Evolutionary conservation across 306 rosid genomes (phyloP), one percentile per base, ranked within the genome.

Genomic region (Vigna nakashimae): DNA sequence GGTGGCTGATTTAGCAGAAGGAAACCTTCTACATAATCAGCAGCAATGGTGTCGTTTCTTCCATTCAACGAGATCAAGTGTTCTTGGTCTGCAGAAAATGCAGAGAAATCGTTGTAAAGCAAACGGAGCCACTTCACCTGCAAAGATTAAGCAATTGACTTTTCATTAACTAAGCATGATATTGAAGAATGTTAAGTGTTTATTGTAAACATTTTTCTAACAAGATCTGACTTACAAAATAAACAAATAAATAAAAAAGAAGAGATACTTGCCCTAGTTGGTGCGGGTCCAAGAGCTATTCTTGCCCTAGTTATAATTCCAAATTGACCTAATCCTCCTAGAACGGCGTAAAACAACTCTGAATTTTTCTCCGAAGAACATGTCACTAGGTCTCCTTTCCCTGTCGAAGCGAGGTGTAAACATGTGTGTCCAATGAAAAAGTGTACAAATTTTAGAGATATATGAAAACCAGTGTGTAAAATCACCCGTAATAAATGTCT

Each of bases 261-360:
- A 48, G 46, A 46, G 38, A 46, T 32, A 79, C 68, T 43, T 89
- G 79, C 99, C 93, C 88, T 92, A 0, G 55, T 82, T 2, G 96
- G 94, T 63, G 97, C 89, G 7, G 91, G 78, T 1, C 77, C 84
- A 15, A 91, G 84, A 71, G 96, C 88, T 62, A 96, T 90, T 80
- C 96, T 91, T 71, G 97, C 99, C 80, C 99, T 83, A 40, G 94
- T 88, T 73, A 96, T 92, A 2, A 96, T 66, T 1, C 99, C 97
- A 81, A 96, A 91, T 80, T 96, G 98, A 4, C 99, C 99, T 71
- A 96, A 80, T 50, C 99, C 99, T 74, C 99, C 98, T 14, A 96
- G 94, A 51, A 82, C 96, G 0, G 84, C 87, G 50, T 89, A 65
- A 81, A 92, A 96, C 62, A 96, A 86, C 16, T 88, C 89, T 1